Base-by-base conservation (phyloP, 345 rosid genomes). In the Bretschneidera sinensis region DNA sequence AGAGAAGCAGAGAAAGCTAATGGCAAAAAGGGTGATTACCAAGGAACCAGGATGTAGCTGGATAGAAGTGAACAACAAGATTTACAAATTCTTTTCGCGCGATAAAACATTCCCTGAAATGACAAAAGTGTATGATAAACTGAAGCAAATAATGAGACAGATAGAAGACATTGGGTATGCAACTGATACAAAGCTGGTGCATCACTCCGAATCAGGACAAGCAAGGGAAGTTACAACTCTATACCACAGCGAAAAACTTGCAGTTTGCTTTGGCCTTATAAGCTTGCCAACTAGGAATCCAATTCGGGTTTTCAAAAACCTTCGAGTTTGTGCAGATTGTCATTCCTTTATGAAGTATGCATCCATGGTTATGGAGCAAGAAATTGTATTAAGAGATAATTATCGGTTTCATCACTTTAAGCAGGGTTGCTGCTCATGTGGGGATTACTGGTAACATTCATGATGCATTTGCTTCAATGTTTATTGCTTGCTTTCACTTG, bases 201-300 rank as follows among this genome's bases (percentile, higher is more conserved):
- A 7, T 39, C 15, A 14, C 2, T 13, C 45, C 4, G 45, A 39
- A 39, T 9, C 11, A 39, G 2, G 15, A 2, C 45, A 39, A 39
- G 45, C 21, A 34, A 51, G 56, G 23, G 64, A 57, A 48, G 61
- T 58, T 47, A 33, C 21, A 8, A n/a, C 22, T 67, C 47, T 62
- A 33, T 62, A 62, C 56, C 76, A 72, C 54, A 63, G 76, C 25
- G 76, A 63, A 52, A 72, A 59, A 67, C 72, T 67, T 21, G 72
- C 61, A 45, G 64, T 66, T 34, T 52, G 64, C 70, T 72, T 72
- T 62, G 76, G 71, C 60, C 71, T 72, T 6, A 24, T 57, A 58
- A 62, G 48, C 51, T 47, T 71, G 62, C 45, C 76, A 31, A 63
- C 57, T 4, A 17, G 62, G 33, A 71, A 71, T 56, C 75, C 48